These are phyloP conservation scores for Arachnomyces sp. DNA, from an alignment of 2,329 filamentous ascomycete species.

Conservation along the genomic window DNA sequence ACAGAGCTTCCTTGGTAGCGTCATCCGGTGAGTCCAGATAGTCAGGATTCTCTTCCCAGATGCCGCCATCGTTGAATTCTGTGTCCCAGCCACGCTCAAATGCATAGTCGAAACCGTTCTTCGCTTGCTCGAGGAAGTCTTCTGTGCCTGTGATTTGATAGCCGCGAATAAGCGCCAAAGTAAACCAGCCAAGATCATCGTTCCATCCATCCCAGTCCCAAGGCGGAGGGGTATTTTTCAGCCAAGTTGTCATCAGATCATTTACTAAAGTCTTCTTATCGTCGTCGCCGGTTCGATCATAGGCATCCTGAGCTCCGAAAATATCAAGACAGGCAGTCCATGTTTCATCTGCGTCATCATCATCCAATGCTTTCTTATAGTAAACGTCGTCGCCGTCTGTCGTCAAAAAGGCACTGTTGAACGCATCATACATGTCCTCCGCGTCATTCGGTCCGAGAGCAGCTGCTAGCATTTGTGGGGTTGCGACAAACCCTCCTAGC, in stretches of 20 bases:
- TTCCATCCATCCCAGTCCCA: slow-evolving; percentile 4
- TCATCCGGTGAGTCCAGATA: not conserved
- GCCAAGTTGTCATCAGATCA: slow-evolving; percentile 5
- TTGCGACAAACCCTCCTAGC: not conserved
- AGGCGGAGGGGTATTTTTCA: slow-evolving; percentile 2
- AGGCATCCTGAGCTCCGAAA: slow-evolving; percentile 4
- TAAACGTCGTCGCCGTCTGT: slow-evolving; percentile 2
- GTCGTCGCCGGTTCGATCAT: slow-evolving; percentile 6
- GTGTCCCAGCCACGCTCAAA: slow-evolving; percentile 7
- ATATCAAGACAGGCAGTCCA: slow-evolving; percentile 6
- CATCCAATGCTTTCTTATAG: slow-evolving; percentile 4
- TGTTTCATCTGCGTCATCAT: slow-evolving; percentile 3
- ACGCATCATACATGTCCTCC: slow-evolving; percentile 4
- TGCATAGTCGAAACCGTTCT: slow-evolving; percentile 5
- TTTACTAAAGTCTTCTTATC: slow-evolving; percentile 4
- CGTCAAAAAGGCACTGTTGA: slow-evolving; percentile 4
- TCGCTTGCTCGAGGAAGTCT: slow-evolving; percentile 2
- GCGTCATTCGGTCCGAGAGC: slow-evolving; percentile 3
- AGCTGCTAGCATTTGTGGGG: not conserved
- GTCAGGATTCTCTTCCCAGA: slow-evolving; percentile 7
- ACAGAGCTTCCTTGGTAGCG: slow-evolving; percentile 4
- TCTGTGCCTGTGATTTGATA: slow-evolving; percentile 5
- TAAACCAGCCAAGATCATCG: slow-evolving; percentile 6
- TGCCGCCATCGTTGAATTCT: slow-evolving; percentile 5
- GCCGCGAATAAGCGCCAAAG: slow-evolving; percentile 3